Evolutionary conservation across 2,329 filamentous ascomycete genomes (phyloP), one percentile per base, ranked within the genome.

Genomic region (Trichoderma koningiopsis): DNA sequence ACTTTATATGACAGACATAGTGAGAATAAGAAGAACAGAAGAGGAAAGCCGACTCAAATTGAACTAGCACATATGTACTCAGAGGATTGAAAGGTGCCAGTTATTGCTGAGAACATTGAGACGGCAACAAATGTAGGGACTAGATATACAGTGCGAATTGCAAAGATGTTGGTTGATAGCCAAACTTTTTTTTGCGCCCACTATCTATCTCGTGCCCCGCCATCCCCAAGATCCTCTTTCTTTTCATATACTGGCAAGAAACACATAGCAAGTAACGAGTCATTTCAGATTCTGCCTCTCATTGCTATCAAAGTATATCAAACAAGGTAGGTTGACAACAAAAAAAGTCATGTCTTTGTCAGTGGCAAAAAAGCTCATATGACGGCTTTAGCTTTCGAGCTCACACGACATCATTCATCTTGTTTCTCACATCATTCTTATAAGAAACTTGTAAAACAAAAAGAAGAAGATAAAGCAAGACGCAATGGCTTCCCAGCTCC

Each of bases 401-500:
- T 52, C 61, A 57, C 5, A 27, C 22, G 24, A 31, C 40, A 33
- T 16, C 58, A 55, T 43, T 16, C 58, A 55, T 43, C n/a, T 40
- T 47, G 19, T 8, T 10, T n/a, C 16, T n/a, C 37, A 43, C 16
- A n/a, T 43, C 33, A 3, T 4, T 33, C 11, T 33, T 11, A 33
- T 33, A 33, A 33, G 33, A 33, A 33, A 33, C 33, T 33, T 8
- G 11, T 11, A 57, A 37, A 35, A 7, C 13, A 37, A n/a, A 58
- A 33, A 33, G 10, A 33, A 33, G 33, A 33, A 33, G 33, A 33
- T 11, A 2, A 3, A 3, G 1, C 33, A 33, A 33, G 13, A 22
- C 72, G 78, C 71, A 66, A 85, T 84, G 83, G 73, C 82, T 4
- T 68, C 68, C 67, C 76, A 80, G 64, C 84, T 91, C 35, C 80